Conservation (phyloP, 805 yeast species). For the Cyberlindnera bimundalis region DNA sequence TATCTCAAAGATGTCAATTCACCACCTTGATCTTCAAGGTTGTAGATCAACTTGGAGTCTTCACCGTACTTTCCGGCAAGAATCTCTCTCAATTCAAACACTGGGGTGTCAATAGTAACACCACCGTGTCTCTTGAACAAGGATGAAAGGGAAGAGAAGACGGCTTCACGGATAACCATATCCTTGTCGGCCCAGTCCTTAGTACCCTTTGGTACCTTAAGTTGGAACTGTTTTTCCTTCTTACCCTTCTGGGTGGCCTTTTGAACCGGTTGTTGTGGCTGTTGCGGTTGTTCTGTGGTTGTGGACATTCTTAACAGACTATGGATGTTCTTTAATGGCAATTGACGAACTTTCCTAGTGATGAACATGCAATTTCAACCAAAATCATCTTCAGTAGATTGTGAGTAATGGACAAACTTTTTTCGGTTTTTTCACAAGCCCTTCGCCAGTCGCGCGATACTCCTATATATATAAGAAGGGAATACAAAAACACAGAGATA, state of each 20-base stretch:
- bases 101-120: slow-evolving; percentile 98
- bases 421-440: neutral
- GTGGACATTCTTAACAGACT: slow-evolving; percentile 5
- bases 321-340: neutral
- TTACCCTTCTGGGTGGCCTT: slow-evolving; percentile 7
- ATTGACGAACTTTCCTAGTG: neutral
- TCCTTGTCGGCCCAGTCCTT: slow-evolving; percentile 99
- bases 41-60: slow-evolving; percentile 93
- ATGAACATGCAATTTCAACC: slow-evolving; percentile 9
- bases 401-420: neutral
- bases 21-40: slow-evolving; percentile 98
- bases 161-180: slow-evolving; percentile 89
- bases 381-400: too few species aligned
- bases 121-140: slow-evolving; percentile 96
- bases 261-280: neutral
- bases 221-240: slow-evolving; percentile 55
- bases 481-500: too few species aligned
- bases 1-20: slow-evolving; percentile 93
- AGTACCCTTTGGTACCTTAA: slow-evolving; percentile 96
- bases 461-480: too few species aligned
- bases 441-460: slow-evolving; percentile 7
- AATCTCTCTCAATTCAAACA: slow-evolving; percentile 88
- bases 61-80: slow-evolving; percentile 98
- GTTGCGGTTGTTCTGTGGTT: neutral
- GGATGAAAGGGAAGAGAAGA: slow-evolving; percentile 67